Conservation (phyloP, 345 rosid genomes). For the Arabidopsis arenosa region DNA sequence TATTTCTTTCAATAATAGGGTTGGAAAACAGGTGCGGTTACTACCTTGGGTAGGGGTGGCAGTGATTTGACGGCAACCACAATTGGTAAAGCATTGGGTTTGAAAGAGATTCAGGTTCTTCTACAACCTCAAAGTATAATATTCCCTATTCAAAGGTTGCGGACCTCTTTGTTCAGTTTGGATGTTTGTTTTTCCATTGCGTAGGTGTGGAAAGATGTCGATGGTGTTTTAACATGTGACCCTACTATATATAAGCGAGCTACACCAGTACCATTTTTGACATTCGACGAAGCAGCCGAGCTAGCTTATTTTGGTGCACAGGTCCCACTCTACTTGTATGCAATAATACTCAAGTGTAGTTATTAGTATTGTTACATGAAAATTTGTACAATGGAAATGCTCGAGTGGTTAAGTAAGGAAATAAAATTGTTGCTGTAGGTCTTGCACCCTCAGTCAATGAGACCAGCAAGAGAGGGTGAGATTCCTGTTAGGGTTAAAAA, state of each 20-base stretch:
- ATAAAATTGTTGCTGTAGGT: conserved; percentile 56
- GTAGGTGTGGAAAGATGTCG: conserved; percentile 99
- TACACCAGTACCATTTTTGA: conserved; percentile 81
- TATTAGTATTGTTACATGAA: conserved; percentile 3
- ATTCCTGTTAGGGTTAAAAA: conserved; percentile 99
- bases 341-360: conserved; percentile 15
- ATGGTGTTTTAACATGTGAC: conserved; percentile 98
- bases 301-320: conserved; percentile 99
- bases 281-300: conserved; percentile 99
- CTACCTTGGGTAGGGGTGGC: conserved; percentile 98
- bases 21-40: conserved; percentile 90
- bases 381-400: not conserved
- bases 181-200: conserved; percentile 27
- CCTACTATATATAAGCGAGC: conserved; percentile 82
- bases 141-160: not conserved
- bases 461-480: conserved; percentile 97
- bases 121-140: conserved; percentile 18
- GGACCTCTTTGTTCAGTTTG: conserved; percentile 17
- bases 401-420: not conserved
- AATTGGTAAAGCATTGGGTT: conserved; percentile 92
- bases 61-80: conserved; percentile 99
- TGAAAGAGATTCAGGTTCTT: conserved; percentile 93
- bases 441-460: conserved; percentile 98
- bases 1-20: conserved; percentile 56
- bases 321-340: conserved; percentile 51